Conservation (phyloP, 1,139 yeast species). For the Saccharomyces uvarum region DNA sequence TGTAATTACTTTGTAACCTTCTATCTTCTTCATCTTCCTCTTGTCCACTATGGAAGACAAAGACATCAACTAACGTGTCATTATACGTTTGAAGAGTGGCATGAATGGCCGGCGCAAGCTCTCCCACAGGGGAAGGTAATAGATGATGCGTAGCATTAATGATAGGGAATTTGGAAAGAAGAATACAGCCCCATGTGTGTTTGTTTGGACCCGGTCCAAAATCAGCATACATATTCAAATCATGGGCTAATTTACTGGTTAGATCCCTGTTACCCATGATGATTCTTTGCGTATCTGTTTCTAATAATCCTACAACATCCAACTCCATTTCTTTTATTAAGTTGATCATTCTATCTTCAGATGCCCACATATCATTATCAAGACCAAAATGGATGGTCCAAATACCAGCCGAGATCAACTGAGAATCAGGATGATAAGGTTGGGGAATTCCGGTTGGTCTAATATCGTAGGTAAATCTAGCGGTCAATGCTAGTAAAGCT, state of each 20-base stretch:
- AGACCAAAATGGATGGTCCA: conserved; percentile 98
- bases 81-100: conserved; percentile 93
- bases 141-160: conserved; percentile 82
- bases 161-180: conserved; percentile 90
- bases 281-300: conserved; percentile 87
- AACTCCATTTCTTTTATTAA: conserved; percentile 77
- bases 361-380: conserved; percentile 97
- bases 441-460: conserved; percentile 39
- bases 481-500: conserved; percentile 26
- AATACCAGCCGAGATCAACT: conserved; percentile 83
- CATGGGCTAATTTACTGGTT: conserved; percentile 87
- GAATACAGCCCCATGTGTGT: conserved; percentile 96
- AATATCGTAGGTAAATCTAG: conserved; percentile 18
- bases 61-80: conserved; percentile 66
- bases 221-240: conserved; percentile 88
- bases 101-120: conserved; percentile 94
- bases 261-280: conserved; percentile 93
- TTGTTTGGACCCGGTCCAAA: conserved; percentile 97
- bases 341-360: conserved; percentile 82
- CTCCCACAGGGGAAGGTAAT: conserved; percentile 94
- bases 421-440: conserved; percentile 73
- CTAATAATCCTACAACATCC: conserved; percentile 84
- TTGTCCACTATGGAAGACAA: conserved; percentile 96
- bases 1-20: conserved; percentile 69
- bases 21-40: conserved; percentile 96